Conservation (phyloP, 2,329 filamentous ascomycete genomes). For the Alternaria hordeiaustralica region DNA sequence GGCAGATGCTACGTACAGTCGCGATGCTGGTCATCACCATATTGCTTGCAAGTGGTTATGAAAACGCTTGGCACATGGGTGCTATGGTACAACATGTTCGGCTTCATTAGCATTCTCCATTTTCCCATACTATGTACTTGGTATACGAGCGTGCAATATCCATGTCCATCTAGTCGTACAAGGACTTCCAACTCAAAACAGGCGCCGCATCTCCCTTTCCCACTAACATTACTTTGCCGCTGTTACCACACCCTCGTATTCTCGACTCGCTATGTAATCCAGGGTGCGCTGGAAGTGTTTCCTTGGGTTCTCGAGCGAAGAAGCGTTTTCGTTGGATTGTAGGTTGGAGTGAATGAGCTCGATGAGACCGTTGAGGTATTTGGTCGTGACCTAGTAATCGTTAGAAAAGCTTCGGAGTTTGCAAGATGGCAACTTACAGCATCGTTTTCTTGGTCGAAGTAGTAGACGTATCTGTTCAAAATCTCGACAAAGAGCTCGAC, state of each 20-base stretch:
- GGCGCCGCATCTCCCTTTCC: neutral
- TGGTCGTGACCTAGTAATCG: conserved; percentile 76
- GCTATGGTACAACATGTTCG: neutral
- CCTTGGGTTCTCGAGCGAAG: conserved; percentile 84
- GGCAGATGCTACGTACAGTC: neutral
- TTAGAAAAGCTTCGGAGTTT: conserved; percentile 7
- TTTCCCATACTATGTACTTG: conserved; percentile 16
- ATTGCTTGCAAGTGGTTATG: neutral
- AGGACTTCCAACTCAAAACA: neutral
- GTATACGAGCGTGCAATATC: conserved; percentile 8
- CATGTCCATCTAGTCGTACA: conserved; percentile 16
- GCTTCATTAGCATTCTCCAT: conserved; percentile 10
- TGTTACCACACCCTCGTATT: conserved; percentile 90
- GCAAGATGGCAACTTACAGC: conserved; percentile 63
- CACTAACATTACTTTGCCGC: conserved; percentile 57
- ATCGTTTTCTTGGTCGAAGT: conserved; percentile 99
- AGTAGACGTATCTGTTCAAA: conserved; percentile 97
- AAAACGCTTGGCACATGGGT: neutral
- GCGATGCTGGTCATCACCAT: neutral
- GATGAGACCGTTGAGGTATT: conserved; percentile 97
- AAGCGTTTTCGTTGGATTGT: conserved; percentile 81
- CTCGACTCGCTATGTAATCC: conserved; percentile 88
- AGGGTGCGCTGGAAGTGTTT: conserved; percentile 95
- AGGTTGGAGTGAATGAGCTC: conserved; percentile 98
- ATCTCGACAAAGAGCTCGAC: conserved; percentile 99